These are phyloP conservation scores for Candida tetrigidarum DNA, from an alignment of 1,139 yeast species.

Conservation along the genomic window DNA sequence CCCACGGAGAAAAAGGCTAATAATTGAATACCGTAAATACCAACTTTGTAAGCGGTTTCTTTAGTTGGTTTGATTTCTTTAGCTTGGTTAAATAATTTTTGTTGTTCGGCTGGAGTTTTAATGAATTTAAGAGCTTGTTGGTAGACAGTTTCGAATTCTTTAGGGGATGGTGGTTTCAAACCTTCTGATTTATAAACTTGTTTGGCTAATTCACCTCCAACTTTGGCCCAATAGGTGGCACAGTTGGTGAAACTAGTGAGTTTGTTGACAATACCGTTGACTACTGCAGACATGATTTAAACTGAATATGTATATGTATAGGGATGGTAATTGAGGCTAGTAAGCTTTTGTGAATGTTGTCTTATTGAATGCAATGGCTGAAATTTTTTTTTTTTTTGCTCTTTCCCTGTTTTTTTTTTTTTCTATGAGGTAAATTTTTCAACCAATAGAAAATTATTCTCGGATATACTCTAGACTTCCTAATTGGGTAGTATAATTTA, in stretches of 20 bases:
- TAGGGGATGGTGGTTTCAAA: conserved; percentile 84
- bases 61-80: conserved; percentile 54
- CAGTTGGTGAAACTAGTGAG: conserved; percentile 47
- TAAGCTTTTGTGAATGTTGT: too few relatives aligned
- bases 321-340: not conserved
- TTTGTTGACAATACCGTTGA: conserved; percentile 41
- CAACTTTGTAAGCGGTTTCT: conserved; percentile 66
- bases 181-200: conserved; percentile 92
- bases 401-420: conserved; percentile 4
- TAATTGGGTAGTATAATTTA: conserved; percentile 20
- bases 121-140: conserved; percentile 45
- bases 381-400: conserved; percentile 2
- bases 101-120: conserved; percentile 48
- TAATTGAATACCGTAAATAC: conserved; percentile 80
- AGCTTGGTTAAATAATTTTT: conserved; percentile 48
- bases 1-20: conserved; percentile 94
- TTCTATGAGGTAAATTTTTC: conserved; percentile 10
- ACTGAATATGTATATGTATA: conserved; percentile 18
- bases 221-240: conserved; percentile 88
- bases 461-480: too few relatives aligned
- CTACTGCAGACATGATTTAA: conserved; percentile 45
- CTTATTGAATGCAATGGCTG: not conserved
- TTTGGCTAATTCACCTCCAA: conserved; percentile 84
- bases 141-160: conserved; percentile 82
- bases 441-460: conserved; percentile 25